phyloP scores from a whole-genome alignment of 306 rosid species.

The Pyrus communis region DNA sequence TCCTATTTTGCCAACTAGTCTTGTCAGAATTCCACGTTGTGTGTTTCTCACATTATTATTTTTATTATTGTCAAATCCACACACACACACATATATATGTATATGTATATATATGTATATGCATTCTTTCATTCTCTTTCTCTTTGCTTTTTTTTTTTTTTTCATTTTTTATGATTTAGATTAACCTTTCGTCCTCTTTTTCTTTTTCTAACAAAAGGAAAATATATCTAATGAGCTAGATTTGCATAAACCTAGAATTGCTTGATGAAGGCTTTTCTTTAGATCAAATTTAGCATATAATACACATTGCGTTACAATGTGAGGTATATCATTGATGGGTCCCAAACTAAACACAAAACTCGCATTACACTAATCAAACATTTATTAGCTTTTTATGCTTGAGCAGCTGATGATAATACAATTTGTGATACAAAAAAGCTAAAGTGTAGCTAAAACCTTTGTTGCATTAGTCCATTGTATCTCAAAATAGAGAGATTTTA shows the following conservation, averaged over 20 bases:
- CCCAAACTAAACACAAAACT: not conserved
- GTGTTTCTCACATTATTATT: not conserved
- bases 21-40: not conserved
- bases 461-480: not conserved
- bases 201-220: not conserved
- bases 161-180: not conserved
- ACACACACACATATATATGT: too few relatives aligned
- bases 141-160: too few relatives aligned
- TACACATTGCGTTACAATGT: not conserved
- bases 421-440: not conserved
- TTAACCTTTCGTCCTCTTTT: not conserved
- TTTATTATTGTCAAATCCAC: too few relatives aligned
- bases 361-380: not conserved
- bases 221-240: too few relatives aligned
- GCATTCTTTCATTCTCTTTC: too few relatives aligned
- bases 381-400: not conserved
- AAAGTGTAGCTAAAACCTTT: too few relatives aligned
- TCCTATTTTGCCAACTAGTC: slow-evolving; percentile 3
- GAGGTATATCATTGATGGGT: not conserved
- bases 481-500: not conserved
- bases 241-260: not conserved
- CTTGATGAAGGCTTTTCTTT: not conserved
- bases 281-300: not conserved
- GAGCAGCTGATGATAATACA: not conserved
- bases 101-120: too few relatives aligned